phyloP scores from a whole-genome alignment of 495 filamentous ascomycete species.

The Tuber microsphaerosporum region DNA sequence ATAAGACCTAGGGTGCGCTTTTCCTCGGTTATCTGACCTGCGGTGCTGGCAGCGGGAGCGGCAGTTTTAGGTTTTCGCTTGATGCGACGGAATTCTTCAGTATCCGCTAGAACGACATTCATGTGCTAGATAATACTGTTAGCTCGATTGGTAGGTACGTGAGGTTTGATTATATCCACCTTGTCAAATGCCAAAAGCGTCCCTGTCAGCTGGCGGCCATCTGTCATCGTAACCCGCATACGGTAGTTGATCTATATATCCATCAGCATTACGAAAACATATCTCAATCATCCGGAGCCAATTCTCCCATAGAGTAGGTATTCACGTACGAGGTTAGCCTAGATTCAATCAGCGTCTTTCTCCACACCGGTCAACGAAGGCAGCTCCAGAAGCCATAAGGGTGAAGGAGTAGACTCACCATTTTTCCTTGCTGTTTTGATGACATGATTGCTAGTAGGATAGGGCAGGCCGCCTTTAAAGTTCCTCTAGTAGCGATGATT shows the following conservation, averaged over 20 bases:
- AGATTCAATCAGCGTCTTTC: slow-evolving; percentile 57
- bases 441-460: slow-evolving; percentile 54
- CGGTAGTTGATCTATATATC: slow-evolving; percentile 85
- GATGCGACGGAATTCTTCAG: slow-evolving; percentile 94
- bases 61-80: slow-evolving; percentile 81
- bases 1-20: slow-evolving; percentile 92
- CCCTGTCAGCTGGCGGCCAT: slow-evolving; percentile 92
- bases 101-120: slow-evolving; percentile 98
- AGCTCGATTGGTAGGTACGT: slow-evolving; percentile 4
- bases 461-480: not conserved
- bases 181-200: slow-evolving; percentile 98
- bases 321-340: slow-evolving; percentile 91
- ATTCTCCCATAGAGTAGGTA: slow-evolving; percentile 28
- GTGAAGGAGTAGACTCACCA: slow-evolving; percentile 61
- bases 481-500: not conserved
- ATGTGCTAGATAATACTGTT: slow-evolving; percentile 61
- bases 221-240: slow-evolving; percentile 92
- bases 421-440: slow-evolving; percentile 90
- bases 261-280: slow-evolving; percentile 18
- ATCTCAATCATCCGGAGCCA: not conserved
- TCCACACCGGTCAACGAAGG: slow-evolving; percentile 36
- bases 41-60: slow-evolving; percentile 57
- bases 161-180: slow-evolving; percentile 48
- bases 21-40: slow-evolving; percentile 68
- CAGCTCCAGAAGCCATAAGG: slow-evolving; percentile 23